These are phyloP conservation scores for Plantago coronopus DNA, from an alignment of 305 asterid species.

Conservation along the genomic window DNA sequence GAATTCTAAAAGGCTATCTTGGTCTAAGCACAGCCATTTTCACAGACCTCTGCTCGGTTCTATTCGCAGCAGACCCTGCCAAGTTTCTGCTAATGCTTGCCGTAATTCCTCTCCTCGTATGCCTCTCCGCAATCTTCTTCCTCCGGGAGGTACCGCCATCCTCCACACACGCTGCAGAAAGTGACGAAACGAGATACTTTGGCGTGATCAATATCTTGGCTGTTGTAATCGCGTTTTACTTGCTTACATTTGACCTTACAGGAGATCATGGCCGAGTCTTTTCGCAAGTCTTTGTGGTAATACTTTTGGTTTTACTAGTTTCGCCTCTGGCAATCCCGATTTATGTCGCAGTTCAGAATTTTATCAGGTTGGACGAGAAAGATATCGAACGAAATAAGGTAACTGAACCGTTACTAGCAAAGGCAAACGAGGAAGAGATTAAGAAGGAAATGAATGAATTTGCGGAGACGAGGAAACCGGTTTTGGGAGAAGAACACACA, in stretches of 20 bases:
- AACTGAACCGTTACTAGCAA: slow-evolving; percentile 37
- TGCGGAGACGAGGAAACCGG: slow-evolving; percentile 34
- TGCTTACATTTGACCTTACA: slow-evolving; percentile 55
- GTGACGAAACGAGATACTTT: slow-evolving; percentile 57
- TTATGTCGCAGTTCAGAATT: slow-evolving; percentile 30
- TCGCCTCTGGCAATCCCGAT: slow-evolving; percentile 66
- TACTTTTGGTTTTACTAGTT: slow-evolving; percentile 56
- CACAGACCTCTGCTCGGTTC: slow-evolving; percentile 81
- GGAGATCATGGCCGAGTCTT: slow-evolving; percentile 57
- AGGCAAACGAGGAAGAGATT: not conserved
- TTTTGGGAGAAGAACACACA: slow-evolving; percentile 82
- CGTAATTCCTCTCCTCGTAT: slow-evolving; percentile 47
- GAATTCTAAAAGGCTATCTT: slow-evolving; percentile 78
- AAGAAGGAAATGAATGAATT: slow-evolving; percentile 1
- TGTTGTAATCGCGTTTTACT: slow-evolving; percentile 60
- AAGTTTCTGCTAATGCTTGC: slow-evolving; percentile 68
- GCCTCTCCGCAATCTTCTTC: slow-evolving; percentile 65
- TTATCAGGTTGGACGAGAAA: slow-evolving; percentile 31
- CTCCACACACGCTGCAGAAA: slow-evolving; percentile 47
- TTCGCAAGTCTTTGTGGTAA: slow-evolving; percentile 56
- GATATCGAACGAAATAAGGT: slow-evolving; percentile 39
- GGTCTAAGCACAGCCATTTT: slow-evolving; percentile 94
- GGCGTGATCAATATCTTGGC: slow-evolving; percentile 67
- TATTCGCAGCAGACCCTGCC: slow-evolving; percentile 71
- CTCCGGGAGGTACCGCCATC: slow-evolving; percentile 91